phyloP scores from a whole-genome alignment of 2,329 filamentous ascomycete genomes.

The Celoporthe dispersa region DNA sequence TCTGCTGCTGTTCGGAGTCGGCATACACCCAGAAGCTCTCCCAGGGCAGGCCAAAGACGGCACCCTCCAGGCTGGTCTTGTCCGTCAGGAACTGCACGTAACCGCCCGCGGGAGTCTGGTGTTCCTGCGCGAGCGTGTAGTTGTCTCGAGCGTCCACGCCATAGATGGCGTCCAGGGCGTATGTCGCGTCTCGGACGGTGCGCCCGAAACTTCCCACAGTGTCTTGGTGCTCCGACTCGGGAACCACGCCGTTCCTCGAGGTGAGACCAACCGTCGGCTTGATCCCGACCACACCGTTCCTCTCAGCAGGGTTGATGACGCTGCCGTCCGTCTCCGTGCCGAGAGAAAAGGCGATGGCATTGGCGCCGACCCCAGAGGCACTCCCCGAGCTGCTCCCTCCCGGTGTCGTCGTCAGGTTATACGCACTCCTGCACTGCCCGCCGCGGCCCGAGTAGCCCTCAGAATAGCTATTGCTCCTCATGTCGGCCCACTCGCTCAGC shows the following conservation, averaged over 20 bases:
- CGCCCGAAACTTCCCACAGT: slow-evolving; percentile 70
- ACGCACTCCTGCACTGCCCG: slow-evolving; percentile 67
- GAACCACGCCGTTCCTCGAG: slow-evolving; percentile 66
- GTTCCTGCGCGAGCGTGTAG: slow-evolving; percentile 63
- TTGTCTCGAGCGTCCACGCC: slow-evolving; percentile 67
- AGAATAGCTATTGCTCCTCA: slow-evolving; percentile 69
- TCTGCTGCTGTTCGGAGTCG: slow-evolving; percentile 56
- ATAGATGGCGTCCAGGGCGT: slow-evolving; percentile 70
- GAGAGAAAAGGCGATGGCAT: slow-evolving; percentile 60
- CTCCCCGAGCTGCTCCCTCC: slow-evolving; percentile 72
- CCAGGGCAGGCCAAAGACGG: slow-evolving; percentile 74
- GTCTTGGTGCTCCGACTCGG: slow-evolving; percentile 70
- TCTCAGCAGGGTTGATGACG: slow-evolving; percentile 64
- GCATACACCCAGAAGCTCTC: slow-evolving; percentile 70
- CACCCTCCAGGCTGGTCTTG: slow-evolving; percentile 59
- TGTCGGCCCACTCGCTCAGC: slow-evolving; percentile 75
- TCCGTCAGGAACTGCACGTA: slow-evolving; percentile 62
- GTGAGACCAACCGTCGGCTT: slow-evolving; percentile 69
- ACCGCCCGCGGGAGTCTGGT: slow-evolving; percentile 57
- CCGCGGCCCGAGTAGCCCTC: slow-evolving; percentile 67
- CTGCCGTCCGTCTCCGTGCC: slow-evolving; percentile 78
- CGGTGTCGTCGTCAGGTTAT: slow-evolving; percentile 70
- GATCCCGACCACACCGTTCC: slow-evolving; percentile 63
- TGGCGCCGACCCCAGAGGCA: slow-evolving; percentile 65
- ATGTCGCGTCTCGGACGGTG: slow-evolving; percentile 70